Base-by-base conservation (phyloP, 805 yeast genomes). In the Lipomyces chichibuensis region DNA sequence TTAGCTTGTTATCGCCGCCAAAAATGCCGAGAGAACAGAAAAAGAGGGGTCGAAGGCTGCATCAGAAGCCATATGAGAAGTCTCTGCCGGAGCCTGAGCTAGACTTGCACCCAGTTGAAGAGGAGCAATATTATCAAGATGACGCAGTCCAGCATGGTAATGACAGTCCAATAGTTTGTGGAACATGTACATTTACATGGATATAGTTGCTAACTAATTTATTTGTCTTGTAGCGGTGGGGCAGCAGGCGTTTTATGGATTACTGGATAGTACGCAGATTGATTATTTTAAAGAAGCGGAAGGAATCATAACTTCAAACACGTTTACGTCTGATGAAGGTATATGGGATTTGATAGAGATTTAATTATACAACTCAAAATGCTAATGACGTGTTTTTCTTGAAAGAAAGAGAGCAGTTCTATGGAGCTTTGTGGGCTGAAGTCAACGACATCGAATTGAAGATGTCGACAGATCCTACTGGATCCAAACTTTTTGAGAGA, bases 241-340 rank as follows among this genome's bases (percentile, higher is more conserved):
- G 8, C 74, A 74, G 8, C 68, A 74, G 54, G 82, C 89, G 23
- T 94, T 93, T 75, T 95, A 88, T 77, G 99, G 99, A 27, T 82
- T 94, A 49, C 88, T 94, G 11, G 97, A 92, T 76, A 78, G 92
- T 3, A 84, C 85, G 35, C 98, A 94, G 77, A 79, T 91, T 54
- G 97, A 92, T 69, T 94, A 95, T 78, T 95, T 94, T 82, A 92
- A 91, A 74, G 92, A 89, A 74, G 97, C 98, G 0, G 98, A 94
- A 77, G 85, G 92, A 3, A 90, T 95, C 0, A 81, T 94, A 55
- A 88, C 92, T 57, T 84, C 92, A 53, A 87, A 92, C 78, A 89
- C 95, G 0, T 91, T 94, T 75, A 90, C 85, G 23, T 79, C 82
- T 20, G 82, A 84, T 3, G 97, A 91, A 63, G 74, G 72, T 70